Base-by-base conservation (phyloP, 148 eudicot species). In the Gaultheria prostrata region DNA sequence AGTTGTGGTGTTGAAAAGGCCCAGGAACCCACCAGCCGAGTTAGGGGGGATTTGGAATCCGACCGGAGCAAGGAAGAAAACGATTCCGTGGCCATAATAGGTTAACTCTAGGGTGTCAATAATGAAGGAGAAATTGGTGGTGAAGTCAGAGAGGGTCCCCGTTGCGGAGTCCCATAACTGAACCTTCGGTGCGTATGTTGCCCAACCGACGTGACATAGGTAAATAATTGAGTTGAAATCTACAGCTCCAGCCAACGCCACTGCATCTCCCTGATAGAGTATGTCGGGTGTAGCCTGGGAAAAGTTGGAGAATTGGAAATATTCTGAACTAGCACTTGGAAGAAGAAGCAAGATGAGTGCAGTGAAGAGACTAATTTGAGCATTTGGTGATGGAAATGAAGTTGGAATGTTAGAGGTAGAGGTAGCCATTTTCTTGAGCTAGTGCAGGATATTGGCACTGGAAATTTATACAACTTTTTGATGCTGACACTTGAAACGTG, bases 1-100 rank as follows among this genome's bases (percentile, higher is more conserved):
- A 20, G 86, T 83, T 15, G 88, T 87, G 12, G 95, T 88, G 84
- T 93, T 88, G 80, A 91, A 90, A 20, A 93, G 88, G 35, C 93
- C 95, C 3, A 90, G 48, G 39, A 87, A 90, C 53, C 94, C 91
- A 15, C 90, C 92, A 1, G 32, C 84, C 11, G 93, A 88, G 83
- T 91, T 90, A 2, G 89, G 88, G 15, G 91, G 93, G 82, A 90
- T 91, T n/a, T 81, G 85, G 67, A 85, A 90, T 8, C 79, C 86
- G 26, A 61, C 80, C 1, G 93, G 93, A 17, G 91, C 88, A 6
- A 93, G 85, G 72, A 89, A 89, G 82, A 92, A 93, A 0, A 89
- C 85, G 2, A 91, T 39, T 11, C 94, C 92, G 30, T 90, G 86
- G 32, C 95, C 93, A 15, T 88, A 85, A 0, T 3, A 8, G 49